phyloP scores from a whole-genome alignment of 441 rosid species.

The Arabidopsis lyrata region DNA sequence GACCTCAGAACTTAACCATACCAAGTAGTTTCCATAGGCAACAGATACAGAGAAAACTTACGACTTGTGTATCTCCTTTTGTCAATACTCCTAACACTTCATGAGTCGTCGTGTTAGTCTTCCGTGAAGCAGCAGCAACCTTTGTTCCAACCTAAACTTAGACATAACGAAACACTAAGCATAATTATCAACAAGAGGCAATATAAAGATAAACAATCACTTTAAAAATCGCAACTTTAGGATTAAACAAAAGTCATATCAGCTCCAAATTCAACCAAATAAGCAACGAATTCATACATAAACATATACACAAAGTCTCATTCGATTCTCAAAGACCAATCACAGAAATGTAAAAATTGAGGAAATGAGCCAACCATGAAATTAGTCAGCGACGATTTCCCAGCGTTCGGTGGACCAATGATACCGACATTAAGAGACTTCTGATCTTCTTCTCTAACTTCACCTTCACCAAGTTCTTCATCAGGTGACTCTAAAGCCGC shows the following conservation, averaged over 20 bases:
- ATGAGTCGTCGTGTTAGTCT: conserved; percentile 94
- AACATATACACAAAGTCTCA: conserved; percentile 2
- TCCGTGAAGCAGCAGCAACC: conserved; percentile 95
- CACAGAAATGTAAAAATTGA: conserved; percentile 14
- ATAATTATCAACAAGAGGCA: neutral
- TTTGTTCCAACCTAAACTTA: conserved; percentile 77
- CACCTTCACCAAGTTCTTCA: conserved; percentile 67
- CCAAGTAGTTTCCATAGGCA: neutral
- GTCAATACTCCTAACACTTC: conserved; percentile 96
- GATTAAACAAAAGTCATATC: neutral
- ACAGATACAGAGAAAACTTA: conserved; percentile 47
- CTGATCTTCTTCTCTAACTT: conserved; percentile 90
- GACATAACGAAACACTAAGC: conserved; percentile 11
- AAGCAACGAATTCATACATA: neutral
- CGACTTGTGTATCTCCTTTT: conserved; percentile 80
- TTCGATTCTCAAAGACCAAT: neutral
- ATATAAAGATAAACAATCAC: neutral
- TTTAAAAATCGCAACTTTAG: neutral
- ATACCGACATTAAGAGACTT: conserved; percentile 92
- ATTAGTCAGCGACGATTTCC: conserved; percentile 89
- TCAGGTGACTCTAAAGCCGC: conserved; percentile 77
- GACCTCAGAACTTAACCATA: neutral
- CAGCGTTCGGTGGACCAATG: conserved; percentile 95
- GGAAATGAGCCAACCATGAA: conserved; percentile 58
- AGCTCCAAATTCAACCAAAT: neutral